Evolutionary conservation across 495 filamentous ascomycete genomes (phyloP), one percentile per base, ranked within the genome.

Genomic region (Cairneyella variabilis): DNA sequence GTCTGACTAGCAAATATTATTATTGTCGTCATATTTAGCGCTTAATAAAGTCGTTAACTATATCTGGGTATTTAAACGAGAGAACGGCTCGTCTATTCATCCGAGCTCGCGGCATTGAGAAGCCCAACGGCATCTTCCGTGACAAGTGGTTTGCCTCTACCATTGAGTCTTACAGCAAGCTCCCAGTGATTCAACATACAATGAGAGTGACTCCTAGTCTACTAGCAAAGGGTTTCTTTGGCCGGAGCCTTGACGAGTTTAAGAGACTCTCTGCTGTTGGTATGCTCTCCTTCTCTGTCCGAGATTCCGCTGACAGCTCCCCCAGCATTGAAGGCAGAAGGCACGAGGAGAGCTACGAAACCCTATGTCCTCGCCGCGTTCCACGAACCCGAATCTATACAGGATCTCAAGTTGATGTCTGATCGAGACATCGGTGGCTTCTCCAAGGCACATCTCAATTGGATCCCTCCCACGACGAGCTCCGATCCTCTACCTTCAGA

Each of bases 371-470:
- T 90, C 41, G 73, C 84, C 61, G 62, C 70, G 62, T 88, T 97
- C 72, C 77, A 83, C 71, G 71, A 80, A 50, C 76, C 82, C 36
- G 70, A 77, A 10, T 76, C 80, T 11, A 63, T 90, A 27, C 65
- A 76, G 16, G 71, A 71, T 34, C 92, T 87, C 76, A 95, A 92
- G 64, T 74, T 84, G 48, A 90, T 97, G 82, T 86, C 80, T 64
- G 93, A 98, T 65, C 74, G 71, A 30, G 88, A 91, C 60, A 85
- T 95, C 7, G 93, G 92, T 55, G 93, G 92, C 40, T 89, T 78
- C 73, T 95, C 90, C 41, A 80, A 76, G 20, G 83, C 83, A 16
- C 66, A 76, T 40, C 75, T 98, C 45, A 84, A 91, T 61, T 88
- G 80, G 66, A 72, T 88, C 17, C 76, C 71, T 11, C 64, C 71